Percentiles rank a stretch among this genome's conserved stretches.
Conservation (phyloP, 768 basidiomycete genomes). For the Suillus subaureus region DNA sequence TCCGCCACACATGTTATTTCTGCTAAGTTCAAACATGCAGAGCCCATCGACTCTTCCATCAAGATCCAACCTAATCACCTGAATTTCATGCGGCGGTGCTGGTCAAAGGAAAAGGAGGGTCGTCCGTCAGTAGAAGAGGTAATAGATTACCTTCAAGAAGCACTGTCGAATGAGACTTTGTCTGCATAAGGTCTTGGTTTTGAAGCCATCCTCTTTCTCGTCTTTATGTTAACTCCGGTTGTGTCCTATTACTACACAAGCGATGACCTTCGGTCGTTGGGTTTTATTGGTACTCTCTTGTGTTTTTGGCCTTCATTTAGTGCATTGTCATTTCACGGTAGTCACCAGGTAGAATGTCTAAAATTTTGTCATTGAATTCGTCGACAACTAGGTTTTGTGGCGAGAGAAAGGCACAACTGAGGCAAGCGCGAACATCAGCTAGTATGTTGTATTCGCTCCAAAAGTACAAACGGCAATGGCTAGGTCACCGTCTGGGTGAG, state of each 20-base stretch:
- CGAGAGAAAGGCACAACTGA: no score
- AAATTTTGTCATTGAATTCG: no score
- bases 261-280: no score
- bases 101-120: constrained; percentile 24
- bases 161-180: not conserved
- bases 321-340: no score
- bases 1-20: constrained; percentile 25
- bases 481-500: no score
- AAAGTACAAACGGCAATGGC: no score
- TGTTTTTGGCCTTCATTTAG: no score
- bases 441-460: no score
- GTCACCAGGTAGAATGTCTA: no score
- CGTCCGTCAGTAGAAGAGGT: not conserved
- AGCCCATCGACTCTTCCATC: constrained; percentile 16
- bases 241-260: not conserved
- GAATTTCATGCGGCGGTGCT: constrained; percentile 26
- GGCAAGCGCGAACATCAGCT: no score
- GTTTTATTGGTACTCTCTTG: no score
- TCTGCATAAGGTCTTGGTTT: not conserved
- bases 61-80: constrained; percentile 10
- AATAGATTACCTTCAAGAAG: not conserved
- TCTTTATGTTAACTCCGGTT: not conserved
- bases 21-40: constrained; percentile 17
- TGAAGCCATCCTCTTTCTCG: not conserved
- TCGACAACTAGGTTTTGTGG: no score